These are phyloP conservation scores for Citrullus colocynthis DNA, from an alignment of 306 rosid species.

Conservation along the genomic window DNA sequence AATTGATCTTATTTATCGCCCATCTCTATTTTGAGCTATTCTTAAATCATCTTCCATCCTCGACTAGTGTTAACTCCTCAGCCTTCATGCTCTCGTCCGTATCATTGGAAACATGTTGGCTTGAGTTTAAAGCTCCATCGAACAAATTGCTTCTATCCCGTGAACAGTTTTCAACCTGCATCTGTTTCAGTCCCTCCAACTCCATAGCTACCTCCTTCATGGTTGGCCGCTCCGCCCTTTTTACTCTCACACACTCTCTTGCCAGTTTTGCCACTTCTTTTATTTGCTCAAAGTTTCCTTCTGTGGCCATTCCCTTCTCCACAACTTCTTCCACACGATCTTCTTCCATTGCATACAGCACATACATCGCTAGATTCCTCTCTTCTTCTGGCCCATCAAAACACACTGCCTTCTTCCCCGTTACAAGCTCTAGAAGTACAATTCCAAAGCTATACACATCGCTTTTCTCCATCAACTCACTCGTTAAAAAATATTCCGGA, in stretches of 20 bases:
- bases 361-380: conserved; percentile 21
- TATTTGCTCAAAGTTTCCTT: conserved; percentile 14
- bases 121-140: too few species aligned
- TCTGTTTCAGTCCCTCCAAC: conserved; percentile 20
- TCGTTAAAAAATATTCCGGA: conserved; percentile 21
- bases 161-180: background rate
- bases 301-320: background rate
- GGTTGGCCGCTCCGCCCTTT: conserved; percentile 35
- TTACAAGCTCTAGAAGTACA: conserved; percentile 30
- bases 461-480: conserved; percentile 23
- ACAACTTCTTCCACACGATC: conserved; percentile 20
- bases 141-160: conserved; percentile 3
- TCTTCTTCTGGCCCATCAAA: conserved; percentile 8
- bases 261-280: conserved; percentile 24
- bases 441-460: conserved; percentile 46
- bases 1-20: too few species aligned
- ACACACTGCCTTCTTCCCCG: conserved; percentile 20
- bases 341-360: conserved; percentile 21
- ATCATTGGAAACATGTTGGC: too few species aligned
- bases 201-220: conserved; percentile 46
- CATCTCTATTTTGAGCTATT: too few species aligned
- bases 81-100: too few species aligned
- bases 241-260: conserved; percentile 16
- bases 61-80: too few species aligned
- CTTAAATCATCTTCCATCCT: too few species aligned